Evolutionary conservation across 495 filamentous ascomycete genomes (phyloP), one percentile per base, ranked within the genome.

Genomic region (Daldinia loculata): DNA sequence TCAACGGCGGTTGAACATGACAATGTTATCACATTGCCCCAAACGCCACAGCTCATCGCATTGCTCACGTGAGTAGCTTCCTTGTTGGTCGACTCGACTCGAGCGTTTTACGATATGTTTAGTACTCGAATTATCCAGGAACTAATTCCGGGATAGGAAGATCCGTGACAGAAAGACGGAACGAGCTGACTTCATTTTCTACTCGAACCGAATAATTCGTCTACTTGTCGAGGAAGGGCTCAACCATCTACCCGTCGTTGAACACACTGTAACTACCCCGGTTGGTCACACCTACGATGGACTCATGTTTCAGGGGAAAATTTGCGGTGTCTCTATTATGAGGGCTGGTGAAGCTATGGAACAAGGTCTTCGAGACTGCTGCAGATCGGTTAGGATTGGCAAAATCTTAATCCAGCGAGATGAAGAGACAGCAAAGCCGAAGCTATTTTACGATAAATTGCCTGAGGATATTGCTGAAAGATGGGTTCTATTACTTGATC

Each of bases 291-390:
- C 88, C n/a, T 98, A 98, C 78, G 85, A 91, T 11, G 96, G 95
- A 11, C 92, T 99, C 50, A 90, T 92, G 76, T 98, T 99, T 75
- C 91, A 99, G 77, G 95, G 95, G 41, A 97, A 98, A 81, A 99
- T 99, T 72, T 98, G 95, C 78, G 96, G 95, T 36, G 95, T 99
- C 48, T 96, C 92, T 11, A 98, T 99, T 72, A 98, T 99, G 95
- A 89, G 95, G 56, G 95, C 95, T 8, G 96, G 95, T 34, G 95
- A 99, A 79, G 92, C 95, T 36, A 98, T 99, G 95, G 95, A 98
- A 82, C 94, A 98, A 81, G 95, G 93, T 2, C 82, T 99, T 69
- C 86, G 96, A 19, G 95, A 99, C 80, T 99, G 96, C 81, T 99
- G 96, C 82, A 89, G 96, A 22, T 95, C 92, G 4, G 95, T 99